These are phyloP conservation scores for Aurifilum marmelostoma DNA, from an alignment of 2,329 filamentous ascomycete species.

Conservation along the genomic window DNA sequence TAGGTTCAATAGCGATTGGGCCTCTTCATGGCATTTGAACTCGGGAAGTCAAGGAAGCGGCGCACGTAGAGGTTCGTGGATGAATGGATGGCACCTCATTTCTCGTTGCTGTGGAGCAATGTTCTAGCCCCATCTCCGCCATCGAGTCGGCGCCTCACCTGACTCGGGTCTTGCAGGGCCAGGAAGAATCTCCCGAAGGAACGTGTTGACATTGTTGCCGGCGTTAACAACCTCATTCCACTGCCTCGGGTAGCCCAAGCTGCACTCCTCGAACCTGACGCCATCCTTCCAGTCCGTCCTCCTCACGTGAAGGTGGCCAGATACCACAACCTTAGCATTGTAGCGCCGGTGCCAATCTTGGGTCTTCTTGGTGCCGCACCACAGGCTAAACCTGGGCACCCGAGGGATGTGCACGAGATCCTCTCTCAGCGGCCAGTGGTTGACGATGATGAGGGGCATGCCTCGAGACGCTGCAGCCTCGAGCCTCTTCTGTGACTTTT, in stretches of 20 bases:
- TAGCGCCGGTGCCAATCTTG: conserved; percentile 42
- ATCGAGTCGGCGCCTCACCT: conserved; percentile 20
- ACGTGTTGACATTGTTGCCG: conserved; percentile 39
- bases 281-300: conserved; percentile 44
- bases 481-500: conserved; percentile 36
- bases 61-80: neutral
- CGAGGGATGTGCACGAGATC: conserved; percentile 41
- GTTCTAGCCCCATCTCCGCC: conserved; percentile 25
- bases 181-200: conserved; percentile 41
- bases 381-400: conserved; percentile 43
- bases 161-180: conserved; percentile 23
- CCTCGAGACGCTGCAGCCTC: conserved; percentile 31
- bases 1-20: neutral
- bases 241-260: conserved; percentile 43
- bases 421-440: conserved; percentile 45
- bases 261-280: conserved; percentile 44
- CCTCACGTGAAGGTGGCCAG: conserved; percentile 43
- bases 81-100: neutral
- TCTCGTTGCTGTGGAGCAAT: neutral
- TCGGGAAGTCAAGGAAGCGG: neutral
- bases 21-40: neutral
- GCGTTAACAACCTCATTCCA: conserved; percentile 39
- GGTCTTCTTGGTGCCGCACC: conserved; percentile 44
- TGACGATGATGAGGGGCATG: conserved; percentile 39
- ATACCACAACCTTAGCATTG: conserved; percentile 41